Evolutionary conservation across 73 alveolate species (phyloP).

Genomic region (Blepharisma japonicum): DNA sequence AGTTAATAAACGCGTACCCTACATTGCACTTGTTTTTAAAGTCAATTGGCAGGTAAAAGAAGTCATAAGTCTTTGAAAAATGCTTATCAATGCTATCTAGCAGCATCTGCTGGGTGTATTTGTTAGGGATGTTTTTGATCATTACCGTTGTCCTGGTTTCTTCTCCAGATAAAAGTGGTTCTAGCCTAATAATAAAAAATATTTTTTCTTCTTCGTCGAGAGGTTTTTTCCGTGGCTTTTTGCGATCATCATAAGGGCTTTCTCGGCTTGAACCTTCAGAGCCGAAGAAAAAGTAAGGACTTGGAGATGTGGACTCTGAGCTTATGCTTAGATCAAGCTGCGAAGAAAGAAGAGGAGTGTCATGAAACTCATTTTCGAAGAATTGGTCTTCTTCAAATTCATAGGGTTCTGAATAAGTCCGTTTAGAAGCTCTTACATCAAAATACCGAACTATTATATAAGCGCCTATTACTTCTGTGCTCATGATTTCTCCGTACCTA

Average conservation of each 20-base stretch:
- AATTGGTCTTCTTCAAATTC: too few relatives aligned
- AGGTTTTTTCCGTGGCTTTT: slow-evolving; percentile 8
- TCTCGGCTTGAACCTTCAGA: background rate
- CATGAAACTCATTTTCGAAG: too few relatives aligned
- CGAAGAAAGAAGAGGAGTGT: too few relatives aligned
- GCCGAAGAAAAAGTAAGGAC: background rate
- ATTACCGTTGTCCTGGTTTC: slow-evolving; percentile 21
- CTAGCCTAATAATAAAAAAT: slow-evolving; percentile 20
- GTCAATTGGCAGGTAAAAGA: slow-evolving; percentile 89
- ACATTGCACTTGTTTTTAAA: slow-evolving; percentile 83
- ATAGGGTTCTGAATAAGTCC: too few relatives aligned
- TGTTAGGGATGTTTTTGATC: slow-evolving; percentile 34
- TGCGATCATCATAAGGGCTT: background rate
- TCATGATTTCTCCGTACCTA: too few relatives aligned
- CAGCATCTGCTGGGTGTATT: slow-evolving; percentile 27
- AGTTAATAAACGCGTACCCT: slow-evolving; percentile 90
- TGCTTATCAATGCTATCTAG: background rate
- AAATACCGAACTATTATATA: too few relatives aligned
- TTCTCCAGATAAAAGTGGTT: background rate
- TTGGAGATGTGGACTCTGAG: slow-evolving; percentile 15
- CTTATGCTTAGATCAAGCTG: background rate
- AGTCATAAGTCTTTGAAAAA: slow-evolving; percentile 61
- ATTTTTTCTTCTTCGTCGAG: slow-evolving; percentile 8
- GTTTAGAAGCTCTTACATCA: too few relatives aligned
- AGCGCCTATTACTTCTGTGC: too few relatives aligned